Percentiles rank a stretch among this genome's conserved stretches.
Conservation (phyloP, 768 basidiomycete genomes). For the Cystofilobasidium ferigula region DNA sequence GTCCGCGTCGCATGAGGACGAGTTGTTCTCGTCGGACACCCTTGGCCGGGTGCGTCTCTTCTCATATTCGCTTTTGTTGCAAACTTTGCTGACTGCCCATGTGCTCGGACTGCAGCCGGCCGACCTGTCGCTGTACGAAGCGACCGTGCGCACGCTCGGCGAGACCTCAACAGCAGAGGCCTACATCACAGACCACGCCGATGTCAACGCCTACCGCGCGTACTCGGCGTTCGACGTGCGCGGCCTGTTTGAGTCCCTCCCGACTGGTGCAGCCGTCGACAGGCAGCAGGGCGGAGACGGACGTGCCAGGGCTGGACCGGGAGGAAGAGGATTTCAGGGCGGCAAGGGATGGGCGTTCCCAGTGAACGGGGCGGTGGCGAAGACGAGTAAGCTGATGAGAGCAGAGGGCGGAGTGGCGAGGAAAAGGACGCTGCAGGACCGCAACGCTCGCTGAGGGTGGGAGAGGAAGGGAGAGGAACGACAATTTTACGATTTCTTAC, state of each 20-base stretch:
- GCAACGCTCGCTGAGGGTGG: not conserved
- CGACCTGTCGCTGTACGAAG: slow-evolving; percentile 17
- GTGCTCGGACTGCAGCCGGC: not conserved
- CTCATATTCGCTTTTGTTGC: not conserved
- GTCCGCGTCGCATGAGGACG: slow-evolving; percentile 25
- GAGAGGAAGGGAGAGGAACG: not conserved
- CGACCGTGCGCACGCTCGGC: slow-evolving; percentile 9
- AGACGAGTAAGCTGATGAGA: not conserved
- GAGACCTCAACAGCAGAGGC: slow-evolving; percentile 6
- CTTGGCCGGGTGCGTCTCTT: slow-evolving; percentile 18
- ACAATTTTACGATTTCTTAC: not conserved
- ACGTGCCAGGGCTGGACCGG: not conserved
- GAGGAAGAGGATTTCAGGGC: slow-evolving; percentile 2
- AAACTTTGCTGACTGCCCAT: not conserved
- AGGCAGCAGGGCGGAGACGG: not conserved
- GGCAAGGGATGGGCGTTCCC: slow-evolving; percentile 3
- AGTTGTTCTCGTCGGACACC: slow-evolving; percentile 18
- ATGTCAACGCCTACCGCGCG: slow-evolving; percentile 6
- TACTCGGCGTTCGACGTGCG: slow-evolving; percentile 2
- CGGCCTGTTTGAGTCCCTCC: not conserved
- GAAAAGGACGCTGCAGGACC: not conserved
- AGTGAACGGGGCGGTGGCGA: not conserved
- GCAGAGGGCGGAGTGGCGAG: not conserved
- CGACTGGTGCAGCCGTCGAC: not conserved
- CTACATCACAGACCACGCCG: not conserved